Percentiles rank a stretch among this genome's conserved stretches.
phyloP scores from a whole-genome alignment of 2,329 filamentous ascomycete species.

The Clarireedia paspali region DNA sequence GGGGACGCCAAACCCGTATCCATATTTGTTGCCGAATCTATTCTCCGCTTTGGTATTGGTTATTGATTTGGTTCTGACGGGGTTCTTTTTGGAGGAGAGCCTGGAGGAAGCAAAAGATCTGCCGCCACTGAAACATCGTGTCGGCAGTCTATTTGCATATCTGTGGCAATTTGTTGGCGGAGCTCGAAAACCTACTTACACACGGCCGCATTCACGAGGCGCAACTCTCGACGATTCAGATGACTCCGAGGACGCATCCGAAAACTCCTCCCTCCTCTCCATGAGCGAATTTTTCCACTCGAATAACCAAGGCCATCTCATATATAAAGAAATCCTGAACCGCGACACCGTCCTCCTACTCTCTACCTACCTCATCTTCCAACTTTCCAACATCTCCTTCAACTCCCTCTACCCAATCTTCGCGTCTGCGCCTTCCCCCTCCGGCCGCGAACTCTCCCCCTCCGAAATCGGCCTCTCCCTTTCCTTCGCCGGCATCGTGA shows the following conservation, averaged over 20 bases:
- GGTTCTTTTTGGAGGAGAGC: slow-evolving; percentile 82
- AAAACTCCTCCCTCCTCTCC: slow-evolving; percentile 24
- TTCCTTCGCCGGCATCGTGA: slow-evolving; percentile 75
- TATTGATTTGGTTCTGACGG: slow-evolving; percentile 64
- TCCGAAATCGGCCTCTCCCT: slow-evolving; percentile 78
- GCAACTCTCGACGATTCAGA: slow-evolving; percentile 30
- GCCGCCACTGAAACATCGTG: slow-evolving; percentile 49
- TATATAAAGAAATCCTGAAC: slow-evolving; percentile 58
- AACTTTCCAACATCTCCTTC: slow-evolving; percentile 89
- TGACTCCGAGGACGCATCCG: slow-evolving; percentile 35
- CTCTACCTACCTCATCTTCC: slow-evolving; percentile 83
- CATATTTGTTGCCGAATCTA: slow-evolving; percentile 80
- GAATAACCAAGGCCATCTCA: slow-evolving; percentile 39
- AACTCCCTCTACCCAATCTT: slow-evolving; percentile 96
- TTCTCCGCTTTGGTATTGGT: slow-evolving; percentile 65
- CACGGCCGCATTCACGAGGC: slow-evolving; percentile 33
- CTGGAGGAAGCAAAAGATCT: slow-evolving; percentile 58
- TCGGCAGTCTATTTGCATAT: slow-evolving; percentile 56
- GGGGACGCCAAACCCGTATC: slow-evolving; percentile 52
- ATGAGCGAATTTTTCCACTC: slow-evolving; percentile 30
- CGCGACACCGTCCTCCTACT: slow-evolving; percentile 77
- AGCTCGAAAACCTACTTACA: slow-evolving; percentile 49
- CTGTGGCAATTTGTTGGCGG: slow-evolving; percentile 60
- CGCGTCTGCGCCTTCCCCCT: slow-evolving; percentile 64
- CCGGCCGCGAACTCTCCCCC: slow-evolving; percentile 67